Evolutionary conservation across 164 flowering plant genomes (phyloP).

Genomic region (Liquidambar formosana): DNA sequence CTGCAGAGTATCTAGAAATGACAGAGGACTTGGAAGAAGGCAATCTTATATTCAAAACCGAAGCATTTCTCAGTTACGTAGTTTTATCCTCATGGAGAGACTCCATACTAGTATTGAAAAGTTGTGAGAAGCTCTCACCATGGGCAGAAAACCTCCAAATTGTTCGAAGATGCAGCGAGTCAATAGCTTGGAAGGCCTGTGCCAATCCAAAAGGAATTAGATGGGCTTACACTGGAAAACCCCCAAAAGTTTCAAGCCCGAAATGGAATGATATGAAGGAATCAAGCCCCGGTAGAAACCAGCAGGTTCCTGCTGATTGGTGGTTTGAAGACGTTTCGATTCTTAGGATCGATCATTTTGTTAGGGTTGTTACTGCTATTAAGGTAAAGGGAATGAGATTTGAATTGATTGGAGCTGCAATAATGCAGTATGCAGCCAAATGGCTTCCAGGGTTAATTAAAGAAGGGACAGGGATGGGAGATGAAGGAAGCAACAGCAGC

Average conservation of each 20-base stretch:
- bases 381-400: conserved; percentile 87
- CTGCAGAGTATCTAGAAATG: conserved; percentile 92
- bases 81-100: conserved; percentile 90
- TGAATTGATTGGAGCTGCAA: conserved; percentile 78
- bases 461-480: conserved; percentile 38
- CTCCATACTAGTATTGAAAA: conserved; percentile 72
- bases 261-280: conserved; percentile 68
- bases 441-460: conserved; percentile 78
- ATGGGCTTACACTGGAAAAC: conserved; percentile 76
- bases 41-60: conserved; percentile 87
- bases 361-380: conserved; percentile 80
- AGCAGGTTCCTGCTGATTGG: conserved; percentile 81
- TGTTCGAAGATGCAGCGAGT: conserved; percentile 80
- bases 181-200: conserved; percentile 93
- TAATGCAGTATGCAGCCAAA: conserved; percentile 75
- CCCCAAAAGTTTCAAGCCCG: conserved; percentile 49
- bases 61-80: conserved; percentile 84
- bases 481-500: conserved; percentile 37
- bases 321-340: conserved; percentile 89
- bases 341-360: conserved; percentile 83
- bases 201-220: conserved; percentile 76
- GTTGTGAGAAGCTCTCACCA: conserved; percentile 76
- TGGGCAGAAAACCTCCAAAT: conserved; percentile 88
- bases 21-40: conserved; percentile 95
- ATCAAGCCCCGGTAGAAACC: conserved; percentile 58